Percentiles rank a stretch among this genome's conserved stretches.
phyloP scores from a whole-genome alignment of 495 filamentous ascomycete species.

The Trichoderma orchidacearum region DNA sequence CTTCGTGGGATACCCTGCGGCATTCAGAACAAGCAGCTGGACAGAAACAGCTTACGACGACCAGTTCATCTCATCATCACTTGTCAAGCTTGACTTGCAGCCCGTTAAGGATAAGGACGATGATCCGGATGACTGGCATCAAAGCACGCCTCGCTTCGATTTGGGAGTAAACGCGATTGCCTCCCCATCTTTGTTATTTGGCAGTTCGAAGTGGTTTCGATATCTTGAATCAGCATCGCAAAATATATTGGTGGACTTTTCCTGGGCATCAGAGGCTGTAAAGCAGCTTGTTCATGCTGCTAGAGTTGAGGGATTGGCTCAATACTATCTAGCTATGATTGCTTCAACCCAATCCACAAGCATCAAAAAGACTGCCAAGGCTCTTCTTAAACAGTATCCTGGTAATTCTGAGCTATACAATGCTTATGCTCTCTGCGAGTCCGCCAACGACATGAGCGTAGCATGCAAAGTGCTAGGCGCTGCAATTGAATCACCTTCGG shows the following conservation, averaged over 20 bases:
- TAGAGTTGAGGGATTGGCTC: slow-evolving; percentile 41
- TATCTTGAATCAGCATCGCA: slow-evolving; percentile 8
- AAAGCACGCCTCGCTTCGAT: slow-evolving; percentile 18
- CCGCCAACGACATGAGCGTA: slow-evolving; percentile 20
- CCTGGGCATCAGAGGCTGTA: slow-evolving; percentile 41
- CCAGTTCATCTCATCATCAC: slow-evolving; percentile 15
- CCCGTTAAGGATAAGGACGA: background rate
- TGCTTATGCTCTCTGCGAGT: slow-evolving; percentile 63
- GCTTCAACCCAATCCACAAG: slow-evolving; percentile 38
- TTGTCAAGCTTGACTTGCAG: background rate
- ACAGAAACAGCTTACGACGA: slow-evolving; percentile 15
- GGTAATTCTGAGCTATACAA: slow-evolving; percentile 61
- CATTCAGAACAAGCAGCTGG: slow-evolving; percentile 7
- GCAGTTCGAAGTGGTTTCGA: slow-evolving; percentile 20
- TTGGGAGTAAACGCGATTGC: slow-evolving; percentile 16
- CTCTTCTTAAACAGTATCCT: slow-evolving; percentile 50
- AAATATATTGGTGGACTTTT: slow-evolving; percentile 12
- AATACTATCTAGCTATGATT: slow-evolving; percentile 61
- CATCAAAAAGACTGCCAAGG: slow-evolving; percentile 61
- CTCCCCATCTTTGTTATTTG: slow-evolving; percentile 24
- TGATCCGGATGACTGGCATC: slow-evolving; percentile 9
- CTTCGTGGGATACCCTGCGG: slow-evolving; percentile 57
- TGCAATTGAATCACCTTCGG: background rate
- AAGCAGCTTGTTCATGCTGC: slow-evolving; percentile 33
- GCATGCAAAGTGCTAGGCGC: background rate